phyloP scores from a whole-genome alignment of 257 asterid species.

The Cinchona pubescens region DNA sequence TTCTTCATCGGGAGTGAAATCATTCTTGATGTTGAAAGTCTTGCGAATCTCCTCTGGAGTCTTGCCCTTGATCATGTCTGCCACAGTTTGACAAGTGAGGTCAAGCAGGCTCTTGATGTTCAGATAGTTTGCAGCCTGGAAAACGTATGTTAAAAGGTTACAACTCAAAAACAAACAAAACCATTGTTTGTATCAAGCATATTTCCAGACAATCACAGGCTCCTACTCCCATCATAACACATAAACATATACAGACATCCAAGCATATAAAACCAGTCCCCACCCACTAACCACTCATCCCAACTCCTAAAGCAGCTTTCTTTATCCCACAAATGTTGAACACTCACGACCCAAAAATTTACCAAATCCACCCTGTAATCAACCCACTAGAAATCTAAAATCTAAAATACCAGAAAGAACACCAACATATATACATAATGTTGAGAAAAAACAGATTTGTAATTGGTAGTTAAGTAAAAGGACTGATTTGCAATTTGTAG shows the following conservation, averaged over 20 bases:
- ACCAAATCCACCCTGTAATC: not conserved
- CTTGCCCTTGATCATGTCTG: constrained; percentile 67
- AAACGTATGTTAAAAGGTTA: not conserved
- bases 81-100: constrained; percentile 61
- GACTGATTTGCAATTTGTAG: too few relatives aligned
- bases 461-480: too few relatives aligned
- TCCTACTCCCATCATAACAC: not conserved
- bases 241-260: not conserved
- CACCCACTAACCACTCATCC: not conserved
- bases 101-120: constrained; percentile 64
- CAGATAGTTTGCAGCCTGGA: constrained; percentile 72
- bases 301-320: not conserved
- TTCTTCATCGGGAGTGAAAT: constrained; percentile 63
- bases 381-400: too few relatives aligned
- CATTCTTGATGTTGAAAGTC: constrained; percentile 63
- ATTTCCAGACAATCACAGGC: not conserved
- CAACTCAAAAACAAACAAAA: not conserved
- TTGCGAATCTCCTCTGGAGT: constrained; percentile 68
- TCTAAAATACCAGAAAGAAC: not conserved
- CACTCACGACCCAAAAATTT: not conserved
- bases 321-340: not conserved
- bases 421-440: too few relatives aligned
- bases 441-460: too few relatives aligned
- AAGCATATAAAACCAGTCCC: not conserved
- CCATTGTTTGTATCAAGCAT: not conserved